Percentiles rank a stretch among this genome's conserved stretches.
These are phyloP conservation scores for Delonix regia DNA, from an alignment of 306 rosid species.

Conservation along the genomic window DNA sequence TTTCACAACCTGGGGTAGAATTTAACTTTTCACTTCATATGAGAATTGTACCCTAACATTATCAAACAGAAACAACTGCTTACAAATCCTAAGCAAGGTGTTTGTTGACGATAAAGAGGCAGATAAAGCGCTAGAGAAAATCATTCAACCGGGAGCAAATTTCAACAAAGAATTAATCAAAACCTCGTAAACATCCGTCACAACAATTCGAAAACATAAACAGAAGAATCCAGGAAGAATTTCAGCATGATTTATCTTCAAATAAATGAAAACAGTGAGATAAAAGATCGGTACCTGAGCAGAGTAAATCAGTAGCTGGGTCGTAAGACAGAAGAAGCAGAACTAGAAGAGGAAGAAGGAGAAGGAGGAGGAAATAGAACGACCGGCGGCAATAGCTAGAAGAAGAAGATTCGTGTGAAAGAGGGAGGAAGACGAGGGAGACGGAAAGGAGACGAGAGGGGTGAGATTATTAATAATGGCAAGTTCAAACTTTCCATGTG, in stretches of 20 bases:
- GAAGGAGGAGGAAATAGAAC: background rate
- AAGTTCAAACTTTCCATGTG: constrained; percentile 26
- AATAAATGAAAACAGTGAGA: background rate
- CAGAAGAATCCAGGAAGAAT: background rate
- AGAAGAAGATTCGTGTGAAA: background rate
- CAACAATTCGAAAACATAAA: background rate
- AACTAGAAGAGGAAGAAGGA: background rate
- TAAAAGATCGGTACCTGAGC: constrained; percentile 9
- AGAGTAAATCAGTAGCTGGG: background rate
- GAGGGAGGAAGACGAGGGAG: background rate
- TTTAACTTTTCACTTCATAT: background rate
- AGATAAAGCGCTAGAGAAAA: background rate
- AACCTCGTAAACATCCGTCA: background rate
- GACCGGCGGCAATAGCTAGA: constrained; percentile 11
- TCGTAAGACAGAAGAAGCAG: background rate
- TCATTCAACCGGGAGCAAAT: background rate
- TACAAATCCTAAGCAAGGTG: background rate
- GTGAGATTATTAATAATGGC: constrained; percentile 16
- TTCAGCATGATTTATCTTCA: background rate
- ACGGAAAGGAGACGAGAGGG: background rate
- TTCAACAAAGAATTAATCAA: background rate
- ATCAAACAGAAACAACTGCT: background rate
- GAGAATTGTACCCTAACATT: background rate
- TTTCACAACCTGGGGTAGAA: background rate
- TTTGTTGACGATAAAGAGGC: background rate